A percentile compares a stretch with the other conserved stretches of the same genome.
Evolutionary conservation across 2,329 filamentous ascomycete genomes (phyloP).

Genomic region (Diaporthe amygdali): DNA sequence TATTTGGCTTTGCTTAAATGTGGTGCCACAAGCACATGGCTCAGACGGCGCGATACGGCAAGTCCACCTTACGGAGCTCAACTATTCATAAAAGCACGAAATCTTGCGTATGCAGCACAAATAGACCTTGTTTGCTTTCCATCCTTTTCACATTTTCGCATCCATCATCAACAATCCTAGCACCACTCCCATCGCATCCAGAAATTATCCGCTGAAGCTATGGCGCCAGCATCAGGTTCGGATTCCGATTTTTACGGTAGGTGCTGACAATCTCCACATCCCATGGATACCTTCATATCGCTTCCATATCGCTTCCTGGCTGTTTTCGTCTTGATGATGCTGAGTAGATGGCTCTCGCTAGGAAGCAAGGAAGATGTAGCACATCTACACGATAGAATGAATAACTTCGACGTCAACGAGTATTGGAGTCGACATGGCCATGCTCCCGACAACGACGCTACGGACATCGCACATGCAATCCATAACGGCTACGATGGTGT

Average conservation of each 20-base stretch:
- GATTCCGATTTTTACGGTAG: not conserved
- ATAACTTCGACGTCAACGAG: not conserved
- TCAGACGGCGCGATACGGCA: not conserved
- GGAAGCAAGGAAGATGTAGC: not conserved
- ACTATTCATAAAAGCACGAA: not conserved
- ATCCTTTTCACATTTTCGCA: not conserved
- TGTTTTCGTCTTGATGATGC: not conserved
- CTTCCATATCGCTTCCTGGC: no score
- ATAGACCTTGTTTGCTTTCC: no score
- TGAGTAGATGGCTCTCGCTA: not conserved
- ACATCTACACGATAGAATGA: not conserved
- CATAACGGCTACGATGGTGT: not conserved
- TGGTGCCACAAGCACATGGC: not conserved
- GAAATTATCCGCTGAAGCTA: not conserved
- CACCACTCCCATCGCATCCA: no score
- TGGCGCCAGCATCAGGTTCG: not conserved
- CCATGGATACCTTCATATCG: not conserved
- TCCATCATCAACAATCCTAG: not conserved
- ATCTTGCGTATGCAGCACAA: not conserved
- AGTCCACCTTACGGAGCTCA: not conserved
- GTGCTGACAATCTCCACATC: not conserved
- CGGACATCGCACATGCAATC: not conserved
- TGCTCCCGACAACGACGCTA: no score
- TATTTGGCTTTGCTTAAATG: not conserved
- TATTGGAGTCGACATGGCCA: not conserved